Conservation (phyloP, 2,329 filamentous ascomycete genomes). For the Pyrenochaeta sp. region DNA sequence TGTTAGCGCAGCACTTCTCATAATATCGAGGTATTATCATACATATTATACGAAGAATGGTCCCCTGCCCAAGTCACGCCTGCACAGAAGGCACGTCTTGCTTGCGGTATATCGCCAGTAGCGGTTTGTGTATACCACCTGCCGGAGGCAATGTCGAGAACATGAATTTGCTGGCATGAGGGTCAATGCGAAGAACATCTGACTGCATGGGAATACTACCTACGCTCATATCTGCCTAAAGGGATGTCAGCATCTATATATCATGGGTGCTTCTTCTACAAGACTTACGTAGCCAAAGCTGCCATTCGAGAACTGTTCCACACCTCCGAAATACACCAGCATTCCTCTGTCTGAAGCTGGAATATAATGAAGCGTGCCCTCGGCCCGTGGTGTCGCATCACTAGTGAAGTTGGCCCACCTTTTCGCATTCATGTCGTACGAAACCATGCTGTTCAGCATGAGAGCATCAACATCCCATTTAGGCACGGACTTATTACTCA, state of each 20-base stretch:
- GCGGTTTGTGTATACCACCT: slow-evolving; percentile 68
- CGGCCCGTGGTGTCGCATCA: slow-evolving; percentile 60
- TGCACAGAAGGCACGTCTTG: slow-evolving; percentile 66
- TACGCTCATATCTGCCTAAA: slow-evolving; percentile 30
- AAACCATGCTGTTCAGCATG: slow-evolving; percentile 58
- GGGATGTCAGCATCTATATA: slow-evolving; percentile 7
- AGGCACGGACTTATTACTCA: slow-evolving; percentile 60
- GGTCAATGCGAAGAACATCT: background rate
- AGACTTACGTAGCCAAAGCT: slow-evolving; percentile 12
- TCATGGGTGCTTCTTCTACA: background rate
- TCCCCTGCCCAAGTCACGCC: slow-evolving; percentile 66
- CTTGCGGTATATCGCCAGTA: slow-evolving; percentile 60
- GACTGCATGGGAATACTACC: background rate
- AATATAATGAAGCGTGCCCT: slow-evolving; percentile 66
- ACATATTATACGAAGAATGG: slow-evolving; percentile 70
- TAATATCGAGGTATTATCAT: slow-evolving; percentile 28
- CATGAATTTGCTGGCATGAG: slow-evolving; percentile 47
- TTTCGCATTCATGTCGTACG: slow-evolving; percentile 63
- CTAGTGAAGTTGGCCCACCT: slow-evolving; percentile 61
- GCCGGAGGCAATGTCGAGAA: slow-evolving; percentile 66
- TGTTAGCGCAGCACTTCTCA: background rate
- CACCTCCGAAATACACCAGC: slow-evolving; percentile 67
- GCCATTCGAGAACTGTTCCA: slow-evolving; percentile 38
- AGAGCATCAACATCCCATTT: slow-evolving; percentile 29
- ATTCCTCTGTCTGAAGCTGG: slow-evolving; percentile 66